Evolutionary conservation across 106 monocot species (phyloP).

Genomic region (Dioscorea zingiberensis): DNA sequence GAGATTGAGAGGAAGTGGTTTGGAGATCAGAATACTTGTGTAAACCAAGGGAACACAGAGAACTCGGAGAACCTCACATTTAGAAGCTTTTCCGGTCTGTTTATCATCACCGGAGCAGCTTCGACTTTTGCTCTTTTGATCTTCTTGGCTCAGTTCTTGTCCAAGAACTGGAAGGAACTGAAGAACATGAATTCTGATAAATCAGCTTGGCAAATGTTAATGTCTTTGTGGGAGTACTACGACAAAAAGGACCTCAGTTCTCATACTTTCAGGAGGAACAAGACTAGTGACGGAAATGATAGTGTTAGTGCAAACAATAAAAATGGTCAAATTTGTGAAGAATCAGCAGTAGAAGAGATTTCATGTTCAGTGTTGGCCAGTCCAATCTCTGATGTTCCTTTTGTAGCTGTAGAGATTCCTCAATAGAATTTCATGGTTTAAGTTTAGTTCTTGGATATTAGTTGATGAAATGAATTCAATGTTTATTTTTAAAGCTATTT

Average conservation of each 20-base stretch:
- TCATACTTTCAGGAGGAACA: constrained; percentile 18
- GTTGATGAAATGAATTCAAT: no score
- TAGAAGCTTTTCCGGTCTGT: constrained; percentile 17
- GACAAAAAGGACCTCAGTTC: constrained; percentile 16
- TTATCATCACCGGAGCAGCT: constrained; percentile 13
- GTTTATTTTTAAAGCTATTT: no score
- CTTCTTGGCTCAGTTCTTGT: constrained; percentile 13
- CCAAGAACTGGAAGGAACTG: constrained; percentile 20
- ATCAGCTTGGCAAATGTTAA: constrained; percentile 14
- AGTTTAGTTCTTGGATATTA: no score
- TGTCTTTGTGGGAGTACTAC: constrained; percentile 8
- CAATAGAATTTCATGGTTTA: no score
- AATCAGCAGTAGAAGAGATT: neutral
- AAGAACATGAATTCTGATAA: neutral
- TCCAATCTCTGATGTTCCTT: no score
- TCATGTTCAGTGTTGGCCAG: no score
- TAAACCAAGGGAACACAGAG: constrained; percentile 2
- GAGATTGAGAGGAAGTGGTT: constrained; percentile 9
- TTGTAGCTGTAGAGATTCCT: no score
- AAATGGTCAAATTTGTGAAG: no score
- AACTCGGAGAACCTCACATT: constrained; percentile 9
- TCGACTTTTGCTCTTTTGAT: constrained; percentile 10
- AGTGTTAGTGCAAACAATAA: no score
- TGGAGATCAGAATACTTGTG: neutral
- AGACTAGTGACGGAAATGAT: neutral